These are phyloP conservation scores for Fusarium abutilonis DNA, from an alignment of 2,329 filamentous ascomycete species.

Conservation along the genomic window DNA sequence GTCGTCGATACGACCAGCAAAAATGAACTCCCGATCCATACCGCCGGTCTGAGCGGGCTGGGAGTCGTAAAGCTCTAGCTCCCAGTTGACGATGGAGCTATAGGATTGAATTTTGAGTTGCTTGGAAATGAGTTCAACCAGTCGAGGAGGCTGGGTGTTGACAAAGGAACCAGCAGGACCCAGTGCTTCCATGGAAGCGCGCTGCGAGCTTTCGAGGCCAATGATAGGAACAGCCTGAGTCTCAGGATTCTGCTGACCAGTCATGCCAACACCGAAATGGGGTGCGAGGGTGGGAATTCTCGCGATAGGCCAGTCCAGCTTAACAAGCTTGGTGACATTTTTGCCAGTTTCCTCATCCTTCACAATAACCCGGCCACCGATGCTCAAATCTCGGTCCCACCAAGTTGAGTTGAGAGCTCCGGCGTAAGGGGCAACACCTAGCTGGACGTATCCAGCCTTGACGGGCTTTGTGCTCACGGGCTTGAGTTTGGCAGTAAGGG, in stretches of 20 bases:
- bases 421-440: constrained; percentile 93
- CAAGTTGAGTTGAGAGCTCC: constrained; percentile 88
- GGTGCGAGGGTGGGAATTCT: constrained; percentile 90
- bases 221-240: constrained; percentile 95
- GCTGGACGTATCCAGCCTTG: constrained; percentile 85
- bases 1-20: constrained; percentile 94
- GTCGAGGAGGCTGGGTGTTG: constrained; percentile 82
- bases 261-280: constrained; percentile 85
- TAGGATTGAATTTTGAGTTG: constrained; percentile 78
- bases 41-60: constrained; percentile 87
- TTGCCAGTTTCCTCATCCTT: constrained; percentile 77
- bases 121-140: constrained; percentile 83
- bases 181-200: constrained; percentile 55
- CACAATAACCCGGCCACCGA: constrained; percentile 89
- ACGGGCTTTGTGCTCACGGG: constrained; percentile 86
- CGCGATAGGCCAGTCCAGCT: constrained; percentile 94
- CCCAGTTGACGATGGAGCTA: constrained; percentile 89
- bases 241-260: constrained; percentile 78
- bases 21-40: constrained; percentile 92
- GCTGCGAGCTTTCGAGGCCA: constrained; percentile 77
- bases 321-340: constrained; percentile 83
- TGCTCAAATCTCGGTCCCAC: constrained; percentile 95
- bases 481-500: constrained; percentile 89
- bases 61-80: constrained; percentile 91
- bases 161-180: constrained; percentile 77